Percentiles rank a stretch among this genome's conserved stretches.
These are phyloP conservation scores for Misopates orontium DNA, from an alignment of 257 asterid species.

Conservation along the genomic window DNA sequence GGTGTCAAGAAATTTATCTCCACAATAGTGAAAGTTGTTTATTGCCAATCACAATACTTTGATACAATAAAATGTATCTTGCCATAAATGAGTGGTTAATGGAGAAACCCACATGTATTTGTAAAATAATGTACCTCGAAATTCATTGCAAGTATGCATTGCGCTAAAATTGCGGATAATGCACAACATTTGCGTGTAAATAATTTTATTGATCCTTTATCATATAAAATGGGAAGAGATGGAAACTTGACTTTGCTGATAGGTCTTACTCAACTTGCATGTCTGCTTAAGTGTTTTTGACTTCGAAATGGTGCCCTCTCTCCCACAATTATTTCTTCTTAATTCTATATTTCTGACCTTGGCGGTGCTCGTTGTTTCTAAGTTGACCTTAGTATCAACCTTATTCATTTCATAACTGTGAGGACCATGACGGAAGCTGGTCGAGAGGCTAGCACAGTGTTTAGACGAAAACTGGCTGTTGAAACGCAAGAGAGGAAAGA, in stretches of 20 bases:
- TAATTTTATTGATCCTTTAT: conserved; percentile 5
- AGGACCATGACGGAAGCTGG: conserved; percentile 45
- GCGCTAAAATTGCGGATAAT: too few species aligned
- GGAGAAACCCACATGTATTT: too few species aligned
- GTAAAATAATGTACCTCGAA: too few species aligned
- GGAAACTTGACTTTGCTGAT: too few species aligned
- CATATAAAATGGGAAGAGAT: not conserved
- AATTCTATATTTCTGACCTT: conserved; percentile 5
- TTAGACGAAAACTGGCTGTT: conserved; percentile 53
- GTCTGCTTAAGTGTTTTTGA: not conserved
- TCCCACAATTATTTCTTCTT: conserved; percentile 9
- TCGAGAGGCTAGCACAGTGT: conserved; percentile 42
- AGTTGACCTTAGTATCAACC: not conserved
- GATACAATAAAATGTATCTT: too few species aligned
- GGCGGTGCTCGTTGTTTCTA: not conserved
- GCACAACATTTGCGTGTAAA: too few species aligned
- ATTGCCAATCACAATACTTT: too few species aligned
- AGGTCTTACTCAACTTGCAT: not conserved
- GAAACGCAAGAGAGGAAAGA: conserved; percentile 65
- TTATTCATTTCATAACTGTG: conserved; percentile 29
- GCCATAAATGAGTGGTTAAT: too few species aligned
- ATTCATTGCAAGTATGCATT: too few species aligned
- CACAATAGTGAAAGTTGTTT: too few species aligned
- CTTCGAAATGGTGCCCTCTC: not conserved
- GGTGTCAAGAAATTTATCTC: too few species aligned